phyloP scores from a whole-genome alignment of 345 rosid species.

The Gossypium stocksii region DNA sequence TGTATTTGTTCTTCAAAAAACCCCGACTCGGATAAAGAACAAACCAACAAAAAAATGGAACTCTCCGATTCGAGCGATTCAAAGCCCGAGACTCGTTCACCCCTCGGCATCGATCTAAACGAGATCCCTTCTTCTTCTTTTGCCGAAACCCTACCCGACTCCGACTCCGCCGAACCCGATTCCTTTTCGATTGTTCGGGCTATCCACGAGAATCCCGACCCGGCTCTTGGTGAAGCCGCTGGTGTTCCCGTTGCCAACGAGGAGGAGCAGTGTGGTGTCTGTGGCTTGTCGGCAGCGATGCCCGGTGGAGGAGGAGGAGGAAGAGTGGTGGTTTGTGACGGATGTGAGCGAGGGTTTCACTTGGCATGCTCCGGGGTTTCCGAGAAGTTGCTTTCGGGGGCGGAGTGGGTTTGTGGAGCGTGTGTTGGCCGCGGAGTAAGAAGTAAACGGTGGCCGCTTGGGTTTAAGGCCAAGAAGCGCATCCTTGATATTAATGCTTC shows the following conservation, averaged over 20 bases:
- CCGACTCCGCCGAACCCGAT: slow-evolving; percentile 30
- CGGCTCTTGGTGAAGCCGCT: slow-evolving; percentile 50
- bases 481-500: slow-evolving; percentile 86
- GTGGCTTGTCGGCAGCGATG: slow-evolving; percentile 41
- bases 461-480: slow-evolving; percentile 62
- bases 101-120: slow-evolving; percentile 88
- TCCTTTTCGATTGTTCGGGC: slow-evolving; percentile 57
- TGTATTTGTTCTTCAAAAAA: slow-evolving; percentile 10
- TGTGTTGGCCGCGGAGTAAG: slow-evolving; percentile 53
- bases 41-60: background rate
- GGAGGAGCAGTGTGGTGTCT: slow-evolving; percentile 46
- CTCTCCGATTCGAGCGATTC: slow-evolving; percentile 31
- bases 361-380: slow-evolving; percentile 43
- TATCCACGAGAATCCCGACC: slow-evolving; percentile 58
- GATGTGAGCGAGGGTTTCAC: slow-evolving; percentile 87
- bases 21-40: slow-evolving; percentile 7
- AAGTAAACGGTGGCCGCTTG: slow-evolving; percentile 82
- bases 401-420: slow-evolving; percentile 80
- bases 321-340: slow-evolving; percentile 75
- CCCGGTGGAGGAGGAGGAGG: slow-evolving; percentile 16
- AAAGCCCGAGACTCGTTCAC: slow-evolving; percentile 50
- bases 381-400: slow-evolving; percentile 20
- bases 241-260: slow-evolving; percentile 33
- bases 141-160: slow-evolving; percentile 26
- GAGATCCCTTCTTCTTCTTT: slow-evolving; percentile 74